Base-by-base conservation (phyloP, 2,329 filamentous ascomycete genomes). In the Sporothrix brasiliensis region DNA sequence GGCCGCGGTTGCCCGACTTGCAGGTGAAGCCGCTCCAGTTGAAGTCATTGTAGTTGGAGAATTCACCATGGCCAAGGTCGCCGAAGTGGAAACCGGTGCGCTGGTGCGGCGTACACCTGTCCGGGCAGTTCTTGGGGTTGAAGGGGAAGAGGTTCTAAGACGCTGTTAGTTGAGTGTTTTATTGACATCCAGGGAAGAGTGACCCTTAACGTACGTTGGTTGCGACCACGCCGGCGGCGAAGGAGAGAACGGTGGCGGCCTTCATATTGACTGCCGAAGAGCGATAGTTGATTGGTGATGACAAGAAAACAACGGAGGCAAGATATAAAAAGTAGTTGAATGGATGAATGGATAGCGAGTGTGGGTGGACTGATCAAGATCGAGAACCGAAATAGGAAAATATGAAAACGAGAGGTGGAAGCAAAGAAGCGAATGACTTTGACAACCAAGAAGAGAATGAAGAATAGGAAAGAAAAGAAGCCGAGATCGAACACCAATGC, bases 41-140 rank as follows among this genome's bases (percentile, higher is more conserved):
- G 80, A 94, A 92, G 77, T 88, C 91, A 68, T 87, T 87, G 79
- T 93, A 97, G 75, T 79, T 81, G 74, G 79, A 80, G 80, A 97
- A 89, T 19, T 78, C 76, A 58, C 92, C 92, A 49, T 81, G 74
- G 73, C 79, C 75, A 30, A 97, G 85, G 74, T 87, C 86, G 34
- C 80, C 80, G 87, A 91, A 97, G 83, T 90, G 82, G 79, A 91
- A 95, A 66, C 93, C 93, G 27, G 77, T 74, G 73, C 85, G 81
- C 82, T 96, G 92, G 74, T 88, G 80, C n/a, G 85, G 79, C 71
- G 86, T 88, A 81, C 94, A 97, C 76, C 90, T 81, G 83, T 95
- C 95, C 83, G 92, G 83, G 77, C 86, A 88, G 85, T 92, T 93
- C 71, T 82, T 81, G 14, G 93, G 92, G 65, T 83, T 83, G 84